Evolutionary conservation across 352 stramenopile genomes (phyloP), one percentile per base, ranked within the genome.

Genomic region (Pythium rhizo-oryzae): DNA sequence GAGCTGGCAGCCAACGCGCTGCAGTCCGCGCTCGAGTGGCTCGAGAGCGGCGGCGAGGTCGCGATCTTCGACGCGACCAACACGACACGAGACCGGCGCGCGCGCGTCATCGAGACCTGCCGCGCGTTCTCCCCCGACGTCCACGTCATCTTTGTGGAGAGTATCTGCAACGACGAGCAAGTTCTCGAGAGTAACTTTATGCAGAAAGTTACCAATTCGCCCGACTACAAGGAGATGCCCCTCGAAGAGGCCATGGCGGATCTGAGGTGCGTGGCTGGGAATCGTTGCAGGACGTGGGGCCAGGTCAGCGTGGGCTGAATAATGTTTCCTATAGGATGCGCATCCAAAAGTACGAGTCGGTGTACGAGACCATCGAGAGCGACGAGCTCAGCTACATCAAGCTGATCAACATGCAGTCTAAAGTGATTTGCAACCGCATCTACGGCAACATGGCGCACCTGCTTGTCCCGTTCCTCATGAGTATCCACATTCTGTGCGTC

Each of bases 81-180:
- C 73, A 88, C 84, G 52, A 93, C 83, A 15, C 65, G 71, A 57
- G 69, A 82, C 24, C 73, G 79, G 7, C 69, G 77, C 5, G 49
- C 51, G 4, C 60, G 68, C 43, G 68, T 82, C 23, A 61, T 77
- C 24, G 65, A 71, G 2, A 59, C 63, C 41, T 77, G 70, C 44
- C 52, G 52, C 35, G 46, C 62, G 11, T 69, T 73, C 56, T 73
- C 67, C 1, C 25, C 58, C 7, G 75, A 76, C 21, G 62, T 76
- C 56, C 80, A 83, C 25, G 71, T 92, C 13, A 80, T 97, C 33
- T 93, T 96, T 66, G 66, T 97, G 11, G 91, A 97, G 69, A 89
- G 75, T 43, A 88, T 97, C 53, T 96, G 87, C 71, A 77, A 95
- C 46, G 82, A 95, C 59, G 63, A 73, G 8, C 51, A 75, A 43